A percentile compares a stretch with the other conserved stretches of the same genome.
Conservation (phyloP, 257 asterid genomes). For the Solanum sparsipilum region DNA sequence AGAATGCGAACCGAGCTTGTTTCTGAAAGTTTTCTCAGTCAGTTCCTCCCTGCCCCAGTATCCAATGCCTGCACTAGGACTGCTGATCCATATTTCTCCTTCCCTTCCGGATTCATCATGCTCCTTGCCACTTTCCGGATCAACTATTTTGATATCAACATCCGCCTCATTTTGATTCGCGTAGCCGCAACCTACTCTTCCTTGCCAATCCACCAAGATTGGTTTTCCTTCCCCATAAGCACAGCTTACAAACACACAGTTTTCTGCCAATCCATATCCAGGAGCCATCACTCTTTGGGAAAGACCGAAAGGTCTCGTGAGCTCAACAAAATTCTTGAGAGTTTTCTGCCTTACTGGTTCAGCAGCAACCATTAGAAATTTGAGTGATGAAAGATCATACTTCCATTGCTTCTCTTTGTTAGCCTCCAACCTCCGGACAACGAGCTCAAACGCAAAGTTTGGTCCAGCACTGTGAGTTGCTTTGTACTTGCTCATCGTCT, state of each 20-base stretch:
- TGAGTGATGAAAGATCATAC: constrained; percentile 62
- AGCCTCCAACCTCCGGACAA: constrained; percentile 53
- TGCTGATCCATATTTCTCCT: constrained; percentile 83
- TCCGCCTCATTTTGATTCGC: constrained; percentile 27
- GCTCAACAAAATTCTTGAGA: constrained; percentile 49
- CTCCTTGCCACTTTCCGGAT: constrained; percentile 55
- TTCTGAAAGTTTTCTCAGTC: constrained; percentile 41
- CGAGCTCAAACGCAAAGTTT: constrained; percentile 65
- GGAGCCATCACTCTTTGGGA: constrained; percentile 77
- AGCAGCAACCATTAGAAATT: constrained; percentile 74
- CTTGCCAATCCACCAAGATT: constrained; percentile 71
- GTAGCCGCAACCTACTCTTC: constrained; percentile 71
- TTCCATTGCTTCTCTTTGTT: constrained; percentile 24
- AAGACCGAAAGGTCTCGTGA: constrained; percentile 50
- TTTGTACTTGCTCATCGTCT: constrained; percentile 43
- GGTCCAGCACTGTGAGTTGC: constrained; percentile 90
- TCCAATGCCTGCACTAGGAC: constrained; percentile 76
- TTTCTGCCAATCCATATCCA: constrained; percentile 85
- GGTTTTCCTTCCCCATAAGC: constrained; percentile 73
- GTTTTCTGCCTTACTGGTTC: constrained; percentile 76
- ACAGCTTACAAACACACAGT: constrained; percentile 71
- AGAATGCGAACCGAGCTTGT: constrained; percentile 18
- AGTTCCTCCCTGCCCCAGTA: constrained; percentile 61
- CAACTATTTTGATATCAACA: constrained; percentile 45
- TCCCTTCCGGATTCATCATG: constrained; percentile 33